phyloP scores from a whole-genome alignment of 768 basidiomycete genomes.

The Boletus insuetus region DNA sequence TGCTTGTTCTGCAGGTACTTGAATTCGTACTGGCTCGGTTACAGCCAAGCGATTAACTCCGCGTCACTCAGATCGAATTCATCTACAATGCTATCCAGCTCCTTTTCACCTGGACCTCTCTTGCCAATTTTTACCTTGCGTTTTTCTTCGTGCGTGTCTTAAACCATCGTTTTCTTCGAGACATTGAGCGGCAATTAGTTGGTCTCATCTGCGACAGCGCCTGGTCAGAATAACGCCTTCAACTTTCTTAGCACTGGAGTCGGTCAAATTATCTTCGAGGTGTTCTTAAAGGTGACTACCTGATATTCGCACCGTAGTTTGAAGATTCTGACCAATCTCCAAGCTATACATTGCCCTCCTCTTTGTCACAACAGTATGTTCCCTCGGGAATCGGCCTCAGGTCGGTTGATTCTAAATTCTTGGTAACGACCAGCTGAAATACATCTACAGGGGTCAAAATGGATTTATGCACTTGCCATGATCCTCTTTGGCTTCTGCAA shows the following conservation, averaged over 20 bases:
- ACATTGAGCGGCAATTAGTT: constrained; percentile 47
- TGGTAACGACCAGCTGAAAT: constrained; percentile 1
- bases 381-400: constrained; percentile 88
- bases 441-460: constrained; percentile 67
- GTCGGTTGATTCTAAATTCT: constrained; percentile 19
- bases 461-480: constrained; percentile 76
- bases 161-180: constrained; percentile 14
- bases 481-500: constrained; percentile 77
- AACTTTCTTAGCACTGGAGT: constrained; percentile 73
- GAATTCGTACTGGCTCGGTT: background rate
- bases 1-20: constrained; percentile 59
- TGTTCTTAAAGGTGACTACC: constrained; percentile 56
- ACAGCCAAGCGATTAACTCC: background rate
- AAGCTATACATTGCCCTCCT: constrained; percentile 82
- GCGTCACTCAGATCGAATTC: constrained; percentile 65
- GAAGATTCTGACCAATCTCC: constrained; percentile 20
- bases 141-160: constrained; percentile 82
- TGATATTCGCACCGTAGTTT: background rate
- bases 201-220: constrained; percentile 72
- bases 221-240: constrained; percentile 63
- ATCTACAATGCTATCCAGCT: constrained; percentile 89
- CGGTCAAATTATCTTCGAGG: constrained; percentile 69
- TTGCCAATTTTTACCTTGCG: constrained; percentile 92
- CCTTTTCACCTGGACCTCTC: constrained; percentile 89
- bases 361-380: constrained; percentile 81